These are phyloP conservation scores for Margaritispora aquatica DNA, from an alignment of 495 filamentous ascomycete species.

Conservation along the genomic window DNA sequence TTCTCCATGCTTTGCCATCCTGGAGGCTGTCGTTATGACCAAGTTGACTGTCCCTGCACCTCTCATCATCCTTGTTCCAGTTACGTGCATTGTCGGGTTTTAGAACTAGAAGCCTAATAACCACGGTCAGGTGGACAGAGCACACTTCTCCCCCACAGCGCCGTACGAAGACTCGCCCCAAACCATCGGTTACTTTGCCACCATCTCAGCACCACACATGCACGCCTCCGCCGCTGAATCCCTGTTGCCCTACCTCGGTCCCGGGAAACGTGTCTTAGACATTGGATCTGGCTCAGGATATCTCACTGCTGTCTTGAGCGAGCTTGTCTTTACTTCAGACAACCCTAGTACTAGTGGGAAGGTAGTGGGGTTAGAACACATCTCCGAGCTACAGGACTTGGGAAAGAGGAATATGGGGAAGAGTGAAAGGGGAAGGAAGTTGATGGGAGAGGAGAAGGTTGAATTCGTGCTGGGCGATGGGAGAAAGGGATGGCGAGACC, in stretches of 20 bases:
- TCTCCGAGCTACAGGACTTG: conserved; percentile 67
- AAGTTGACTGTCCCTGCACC: no score
- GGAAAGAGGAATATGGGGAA: conserved; percentile 70
- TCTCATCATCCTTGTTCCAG: not conserved
- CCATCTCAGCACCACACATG: conserved; percentile 97
- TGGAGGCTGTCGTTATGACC: no score
- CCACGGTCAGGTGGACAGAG: conserved; percentile 70
- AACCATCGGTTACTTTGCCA: conserved; percentile 77
- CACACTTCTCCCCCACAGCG: conserved; percentile 60
- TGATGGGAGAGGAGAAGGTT: conserved; percentile 56
- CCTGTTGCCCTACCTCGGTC: conserved; percentile 53
- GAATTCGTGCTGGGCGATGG: conserved; percentile 79
- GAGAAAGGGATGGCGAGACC: conserved; percentile 59
- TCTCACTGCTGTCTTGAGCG: conserved; percentile 82
- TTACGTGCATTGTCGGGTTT: not conserved
- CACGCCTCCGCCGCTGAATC: conserved; percentile 74
- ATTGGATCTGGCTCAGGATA: conserved; percentile 90
- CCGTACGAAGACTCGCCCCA: conserved; percentile 92
- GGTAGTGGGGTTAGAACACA: conserved; percentile 86
- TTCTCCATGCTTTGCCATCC: no score
- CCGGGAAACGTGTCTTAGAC: conserved; percentile 64
- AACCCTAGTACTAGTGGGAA: conserved; percentile 41
- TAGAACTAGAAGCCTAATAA: not conserved
- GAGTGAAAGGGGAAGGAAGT: conserved; percentile 52
- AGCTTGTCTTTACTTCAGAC: conserved; percentile 54